phyloP scores from a whole-genome alignment of 2,329 filamentous ascomycete genomes.

The Penicillium sp. region DNA sequence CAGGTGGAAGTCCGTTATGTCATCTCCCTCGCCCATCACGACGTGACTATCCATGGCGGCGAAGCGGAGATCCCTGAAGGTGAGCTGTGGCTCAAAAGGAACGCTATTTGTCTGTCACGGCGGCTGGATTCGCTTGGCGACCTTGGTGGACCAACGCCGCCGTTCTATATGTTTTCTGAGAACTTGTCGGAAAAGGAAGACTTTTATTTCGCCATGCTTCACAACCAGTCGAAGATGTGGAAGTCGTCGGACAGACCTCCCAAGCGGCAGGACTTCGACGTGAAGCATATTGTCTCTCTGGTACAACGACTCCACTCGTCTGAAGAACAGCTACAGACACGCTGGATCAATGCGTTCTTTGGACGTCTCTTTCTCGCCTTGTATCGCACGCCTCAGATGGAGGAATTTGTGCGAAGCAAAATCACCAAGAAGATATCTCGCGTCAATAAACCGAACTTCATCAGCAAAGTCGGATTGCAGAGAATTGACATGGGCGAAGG shows the following conservation, averaged over 20 bases:
- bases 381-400: conserved; percentile 81
- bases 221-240: conserved; percentile 75
- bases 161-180: conserved; percentile 93
- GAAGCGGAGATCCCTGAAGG: conserved; percentile 80
- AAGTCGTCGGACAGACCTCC: conserved; percentile 64
- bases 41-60: conserved; percentile 80
- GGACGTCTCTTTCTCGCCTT: conserved; percentile 86
- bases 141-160: conserved; percentile 66
- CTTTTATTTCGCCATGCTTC: conserved; percentile 91
- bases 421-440: conserved; percentile 95
- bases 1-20: conserved; percentile 96
- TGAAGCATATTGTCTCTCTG: conserved; percentile 83
- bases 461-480: conserved; percentile 81
- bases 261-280: conserved; percentile 74
- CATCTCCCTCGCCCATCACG: conserved; percentile 85
- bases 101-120: conserved; percentile 80
- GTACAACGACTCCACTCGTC: conserved; percentile 90
- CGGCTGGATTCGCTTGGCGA: conserved; percentile 60
- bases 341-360: conserved; percentile 91
- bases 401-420: conserved; percentile 78
- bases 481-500: conserved; percentile 85
- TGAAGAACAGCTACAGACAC: conserved; percentile 85
- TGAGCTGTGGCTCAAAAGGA: conserved; percentile 93
- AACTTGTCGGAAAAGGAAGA: conserved; percentile 97
- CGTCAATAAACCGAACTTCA: conserved; percentile 88